Evolutionary conservation across 1,284 basidiomycete species (phyloP).

Genomic region (Sanghuangporus sanghuang): DNA sequence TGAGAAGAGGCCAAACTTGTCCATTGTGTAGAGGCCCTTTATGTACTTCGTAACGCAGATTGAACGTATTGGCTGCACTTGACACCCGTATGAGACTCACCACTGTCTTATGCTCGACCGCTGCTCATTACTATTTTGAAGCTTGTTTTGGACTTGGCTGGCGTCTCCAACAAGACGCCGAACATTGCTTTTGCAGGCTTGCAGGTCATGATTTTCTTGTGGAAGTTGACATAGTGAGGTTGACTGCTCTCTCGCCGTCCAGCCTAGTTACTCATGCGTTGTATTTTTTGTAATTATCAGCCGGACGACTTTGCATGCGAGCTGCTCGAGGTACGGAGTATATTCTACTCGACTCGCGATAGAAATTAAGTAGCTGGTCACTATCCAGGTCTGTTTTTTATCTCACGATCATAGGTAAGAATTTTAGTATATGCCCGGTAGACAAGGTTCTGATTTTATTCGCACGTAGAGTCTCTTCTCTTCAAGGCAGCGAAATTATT

Average conservation of each 20-base stretch:
- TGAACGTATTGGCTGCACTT: background rate
- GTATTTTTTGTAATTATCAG: no score
- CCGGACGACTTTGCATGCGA: no score
- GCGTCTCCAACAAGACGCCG: slow-evolving; percentile 19
- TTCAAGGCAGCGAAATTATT: slow-evolving; percentile 20
- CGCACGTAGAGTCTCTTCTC: slow-evolving; percentile 16
- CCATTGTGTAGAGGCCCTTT: slow-evolving; percentile 15
- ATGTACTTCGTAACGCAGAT: background rate
- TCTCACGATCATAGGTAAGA: slow-evolving; percentile 15
- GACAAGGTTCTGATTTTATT: background rate
- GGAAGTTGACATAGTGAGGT: background rate
- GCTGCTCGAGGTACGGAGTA: no score
- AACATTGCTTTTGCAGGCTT: slow-evolving; percentile 20
- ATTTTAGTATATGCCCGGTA: background rate
- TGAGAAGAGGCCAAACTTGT: slow-evolving; percentile 13
- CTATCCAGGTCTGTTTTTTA: slow-evolving; percentile 15
- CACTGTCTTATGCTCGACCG: background rate
- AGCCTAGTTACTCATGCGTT: slow-evolving; percentile 17
- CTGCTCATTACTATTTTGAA: background rate
- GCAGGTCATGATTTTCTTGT: background rate
- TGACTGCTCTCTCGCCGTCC: background rate
- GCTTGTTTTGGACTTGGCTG: slow-evolving; percentile 20
- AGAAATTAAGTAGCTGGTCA: background rate
- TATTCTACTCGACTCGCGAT: no score
- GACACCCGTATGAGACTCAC: background rate